phyloP scores from a whole-genome alignment of 495 filamentous ascomycete species.

The Penicillium flavigenum region DNA sequence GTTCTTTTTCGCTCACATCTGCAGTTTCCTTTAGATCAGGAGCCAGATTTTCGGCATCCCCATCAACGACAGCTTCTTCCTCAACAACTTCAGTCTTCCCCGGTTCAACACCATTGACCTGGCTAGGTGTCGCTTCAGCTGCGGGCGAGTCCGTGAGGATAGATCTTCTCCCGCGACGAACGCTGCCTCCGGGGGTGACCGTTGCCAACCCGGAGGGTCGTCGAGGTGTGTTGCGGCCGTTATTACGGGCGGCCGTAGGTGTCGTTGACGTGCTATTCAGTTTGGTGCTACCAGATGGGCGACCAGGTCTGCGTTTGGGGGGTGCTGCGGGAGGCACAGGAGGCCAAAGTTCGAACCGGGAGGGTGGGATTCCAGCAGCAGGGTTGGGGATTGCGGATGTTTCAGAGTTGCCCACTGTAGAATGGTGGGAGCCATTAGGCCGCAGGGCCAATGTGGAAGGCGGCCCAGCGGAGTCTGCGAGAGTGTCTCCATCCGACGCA shows the following conservation, averaged over 20 bases:
- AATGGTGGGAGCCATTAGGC: slow-evolving; percentile 34
- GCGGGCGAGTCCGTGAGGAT: slow-evolving; percentile 34
- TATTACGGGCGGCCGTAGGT: slow-evolving; percentile 34
- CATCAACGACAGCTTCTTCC: slow-evolving; percentile 32
- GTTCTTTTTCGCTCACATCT: slow-evolving; percentile 1
- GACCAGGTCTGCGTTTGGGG: slow-evolving; percentile 45
- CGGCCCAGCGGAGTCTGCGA: slow-evolving; percentile 37
- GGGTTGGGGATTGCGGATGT: slow-evolving; percentile 24
- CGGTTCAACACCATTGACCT: slow-evolving; percentile 21
- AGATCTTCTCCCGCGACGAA: slow-evolving; percentile 44
- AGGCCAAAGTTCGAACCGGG: slow-evolving; percentile 82
- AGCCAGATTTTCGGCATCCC: slow-evolving; percentile 23
- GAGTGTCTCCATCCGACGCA: slow-evolving; percentile 19
- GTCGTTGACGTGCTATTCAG: slow-evolving; percentile 25
- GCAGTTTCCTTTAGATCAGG: slow-evolving; percentile 9
- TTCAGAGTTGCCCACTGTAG: slow-evolving; percentile 10
- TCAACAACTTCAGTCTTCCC: slow-evolving; percentile 19
- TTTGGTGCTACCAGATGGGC: slow-evolving; percentile 41
- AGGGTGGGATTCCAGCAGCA: slow-evolving; percentile 63
- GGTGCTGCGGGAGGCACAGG: slow-evolving; percentile 60
- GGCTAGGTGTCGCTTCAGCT: slow-evolving; percentile 23
- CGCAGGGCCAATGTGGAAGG: slow-evolving; percentile 38
- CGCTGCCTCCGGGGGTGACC: slow-evolving; percentile 29
- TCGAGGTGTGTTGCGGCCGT: slow-evolving; percentile 42
- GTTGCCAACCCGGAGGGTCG: slow-evolving; percentile 32